A percentile compares a stretch with the other conserved stretches of the same genome.
These are phyloP conservation scores for Xylogone sp. DNA, from an alignment of 2,329 filamentous ascomycete genomes.

Conservation along the genomic window DNA sequence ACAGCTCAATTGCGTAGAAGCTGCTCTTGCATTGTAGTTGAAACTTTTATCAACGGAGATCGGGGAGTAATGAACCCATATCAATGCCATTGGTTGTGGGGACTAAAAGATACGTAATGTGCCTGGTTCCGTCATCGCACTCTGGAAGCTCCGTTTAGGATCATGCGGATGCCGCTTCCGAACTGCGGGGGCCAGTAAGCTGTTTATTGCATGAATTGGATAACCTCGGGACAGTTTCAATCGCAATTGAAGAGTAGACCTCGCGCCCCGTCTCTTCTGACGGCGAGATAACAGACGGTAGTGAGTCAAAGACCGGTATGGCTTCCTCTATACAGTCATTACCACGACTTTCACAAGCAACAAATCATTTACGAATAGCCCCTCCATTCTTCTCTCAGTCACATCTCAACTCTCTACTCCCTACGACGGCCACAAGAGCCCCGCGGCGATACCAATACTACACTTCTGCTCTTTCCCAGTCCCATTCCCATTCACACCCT, in stretches of 20 bases:
- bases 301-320: not conserved
- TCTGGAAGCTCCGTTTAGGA: too few species aligned
- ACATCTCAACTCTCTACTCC: not conserved
- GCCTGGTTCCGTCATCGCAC: not conserved
- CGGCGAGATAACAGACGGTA: too few species aligned
- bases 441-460: not conserved
- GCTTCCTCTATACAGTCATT: constrained; percentile 2
- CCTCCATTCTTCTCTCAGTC: constrained; percentile 5
- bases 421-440: too few species aligned
- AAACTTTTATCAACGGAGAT: not conserved
- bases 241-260: too few species aligned
- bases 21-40: too few species aligned
- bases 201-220: too few species aligned
- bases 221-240: too few species aligned
- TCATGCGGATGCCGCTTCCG: not conserved
- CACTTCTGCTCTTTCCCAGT: too few species aligned
- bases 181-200: not conserved
- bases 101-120: not conserved
- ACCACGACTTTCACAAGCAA: not conserved
- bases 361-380: constrained; percentile 6
- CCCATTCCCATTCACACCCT: constrained; percentile 15
- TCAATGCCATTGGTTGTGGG: not conserved
- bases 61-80: not conserved
- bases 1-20: not conserved
- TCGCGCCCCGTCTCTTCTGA: too few species aligned